Base-by-base conservation (phyloP, 257 asterid species). In the Scutellaria baicalensis region DNA sequence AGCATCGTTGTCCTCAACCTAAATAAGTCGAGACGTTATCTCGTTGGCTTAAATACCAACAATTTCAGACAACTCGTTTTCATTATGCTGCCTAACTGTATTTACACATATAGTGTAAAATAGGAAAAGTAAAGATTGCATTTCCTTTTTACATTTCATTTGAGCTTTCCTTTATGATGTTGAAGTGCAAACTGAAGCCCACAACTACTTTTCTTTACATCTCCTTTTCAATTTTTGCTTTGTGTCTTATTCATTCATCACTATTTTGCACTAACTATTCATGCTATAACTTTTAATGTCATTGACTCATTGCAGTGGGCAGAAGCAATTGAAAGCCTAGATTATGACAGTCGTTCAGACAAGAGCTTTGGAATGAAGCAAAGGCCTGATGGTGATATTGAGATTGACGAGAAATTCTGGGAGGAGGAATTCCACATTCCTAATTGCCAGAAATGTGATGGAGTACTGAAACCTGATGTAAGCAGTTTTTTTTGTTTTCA, bases 341-440 rank as follows among this genome's bases (percentile, higher is more conserved):
- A 91, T 52, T 93, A 91, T 70, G 96, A 91, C 79, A 93, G 96
- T 77, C 80, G 77, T 52, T 86, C 97, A 31, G 97, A 93, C 82
- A 86, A 87, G 84, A 86, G 96, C 83, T 91, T 93, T 77, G 99
- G 99, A 45, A 91, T 93, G 96, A 93, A 84, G 58, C 92, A 88
- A 73, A 84, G 96, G 75, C 99, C 99, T 60, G 97, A 93, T 84
- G 99, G 99, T 44, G 99, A 93, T 81, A 89, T 93, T 55, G 99
- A 93, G 82, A 91, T 93, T 44, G 89, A 93, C 75, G 99, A 91
- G 88, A 93, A 89, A 75, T 93, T 93, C 78, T 93, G 98, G 99
- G 97, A 93, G 80, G 95, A 91, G 81, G 95, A 89, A 45, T 91
- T 91, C 73, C 81, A 78, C 62, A 91, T 93, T 66, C 99, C 99